Conservation (phyloP, 2,329 filamentous ascomycete species). For the Lasiodiplodia gonubiensis region DNA sequence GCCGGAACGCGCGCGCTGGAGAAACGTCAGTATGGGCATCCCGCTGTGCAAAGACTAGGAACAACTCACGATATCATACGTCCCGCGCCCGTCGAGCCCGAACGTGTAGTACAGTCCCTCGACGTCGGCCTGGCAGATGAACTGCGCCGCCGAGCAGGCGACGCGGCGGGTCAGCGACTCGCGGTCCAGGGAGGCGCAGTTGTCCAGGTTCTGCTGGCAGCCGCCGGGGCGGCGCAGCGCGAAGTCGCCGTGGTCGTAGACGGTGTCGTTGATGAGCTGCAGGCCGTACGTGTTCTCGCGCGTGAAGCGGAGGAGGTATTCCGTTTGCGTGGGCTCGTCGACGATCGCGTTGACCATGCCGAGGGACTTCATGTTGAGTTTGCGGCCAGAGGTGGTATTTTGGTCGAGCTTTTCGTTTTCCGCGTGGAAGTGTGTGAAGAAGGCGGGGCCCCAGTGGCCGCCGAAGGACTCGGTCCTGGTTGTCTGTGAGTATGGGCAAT, state of each 20-base stretch:
- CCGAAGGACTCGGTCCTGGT: constrained; percentile 57
- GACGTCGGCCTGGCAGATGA: constrained; percentile 53
- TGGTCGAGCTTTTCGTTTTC: constrained; percentile 59
- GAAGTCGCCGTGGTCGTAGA: constrained; percentile 54
- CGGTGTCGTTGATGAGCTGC: constrained; percentile 55
- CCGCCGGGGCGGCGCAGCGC: constrained; percentile 55
- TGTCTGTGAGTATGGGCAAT: neutral
- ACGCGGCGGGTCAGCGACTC: constrained; percentile 45
- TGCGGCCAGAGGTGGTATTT: constrained; percentile 25
- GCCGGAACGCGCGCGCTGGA: constrained; percentile 52
- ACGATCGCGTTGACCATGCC: constrained; percentile 39
- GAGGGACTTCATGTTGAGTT: constrained; percentile 42
- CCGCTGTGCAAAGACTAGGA: too few species aligned
- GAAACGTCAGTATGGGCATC: neutral
- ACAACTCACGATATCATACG: constrained; percentile 59
- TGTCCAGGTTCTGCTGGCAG: constrained; percentile 59
- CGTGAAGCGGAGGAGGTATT: constrained; percentile 47
- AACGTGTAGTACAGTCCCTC: constrained; percentile 51
- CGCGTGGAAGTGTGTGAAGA: constrained; percentile 61
- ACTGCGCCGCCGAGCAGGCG: constrained; percentile 52
- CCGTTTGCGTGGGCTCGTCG: constrained; percentile 50
- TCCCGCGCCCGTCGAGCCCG: constrained; percentile 52
- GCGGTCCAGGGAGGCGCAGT: constrained; percentile 39
- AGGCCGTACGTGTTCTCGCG: constrained; percentile 67
- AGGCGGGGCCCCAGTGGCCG: constrained; percentile 63